Percentiles rank a stretch among this genome's conserved stretches.
Conservation (phyloP, 306 rosid genomes). For the Ceratonia siliqua region DNA sequence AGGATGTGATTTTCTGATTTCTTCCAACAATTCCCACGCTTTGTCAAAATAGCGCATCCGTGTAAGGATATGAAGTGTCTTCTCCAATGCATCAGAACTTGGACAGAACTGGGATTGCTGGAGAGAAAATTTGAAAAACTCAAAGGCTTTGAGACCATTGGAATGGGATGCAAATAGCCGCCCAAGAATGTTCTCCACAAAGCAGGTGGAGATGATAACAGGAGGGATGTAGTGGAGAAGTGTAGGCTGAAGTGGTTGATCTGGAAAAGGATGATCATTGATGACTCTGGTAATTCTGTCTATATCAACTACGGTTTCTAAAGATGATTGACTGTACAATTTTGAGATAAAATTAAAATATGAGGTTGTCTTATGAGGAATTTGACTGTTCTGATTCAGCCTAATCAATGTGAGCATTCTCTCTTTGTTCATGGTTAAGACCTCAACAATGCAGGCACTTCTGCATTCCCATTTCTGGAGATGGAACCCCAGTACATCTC, state of each 20-base stretch:
- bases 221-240: conserved; percentile 58
- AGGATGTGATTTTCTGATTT: conserved; percentile 46
- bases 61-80: conserved; percentile 71
- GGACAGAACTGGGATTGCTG: conserved; percentile 44
- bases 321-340: conserved; percentile 22
- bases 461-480: background rate
- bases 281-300: conserved; percentile 60
- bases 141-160: conserved; percentile 87
- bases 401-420: conserved; percentile 41
- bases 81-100: conserved; percentile 63
- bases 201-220: conserved; percentile 41
- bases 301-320: conserved; percentile 33
- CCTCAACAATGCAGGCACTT: background rate
- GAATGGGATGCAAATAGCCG: conserved; percentile 77
- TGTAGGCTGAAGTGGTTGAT: conserved; percentile 66
- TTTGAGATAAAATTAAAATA: conserved; percentile 16
- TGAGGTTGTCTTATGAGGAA: conserved; percentile 30
- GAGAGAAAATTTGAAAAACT: conserved; percentile 65
- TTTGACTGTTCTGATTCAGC: conserved; percentile 22
- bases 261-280: conserved; percentile 77
- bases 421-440: background rate
- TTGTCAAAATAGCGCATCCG: conserved; percentile 82
- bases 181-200: conserved; percentile 61
- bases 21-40: conserved; percentile 67
- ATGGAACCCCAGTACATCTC: background rate